Evolutionary conservation across 345 rosid genomes (phyloP).

Genomic region (Heritiera fomes): DNA sequence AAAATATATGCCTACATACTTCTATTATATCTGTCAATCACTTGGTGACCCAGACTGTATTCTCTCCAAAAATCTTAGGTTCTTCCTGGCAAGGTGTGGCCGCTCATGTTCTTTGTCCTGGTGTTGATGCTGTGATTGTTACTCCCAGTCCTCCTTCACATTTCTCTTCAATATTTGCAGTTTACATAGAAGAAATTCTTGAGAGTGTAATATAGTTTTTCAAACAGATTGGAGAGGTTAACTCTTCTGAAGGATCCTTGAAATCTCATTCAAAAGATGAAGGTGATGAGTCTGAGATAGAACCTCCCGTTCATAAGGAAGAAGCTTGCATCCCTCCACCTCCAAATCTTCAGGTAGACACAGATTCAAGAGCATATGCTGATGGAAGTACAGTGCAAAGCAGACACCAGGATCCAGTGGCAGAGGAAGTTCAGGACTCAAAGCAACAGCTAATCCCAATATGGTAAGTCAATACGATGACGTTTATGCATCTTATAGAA

Average conservation of each 20-base stretch:
- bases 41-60: background rate
- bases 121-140: constrained; percentile 4
- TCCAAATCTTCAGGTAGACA: constrained; percentile 74
- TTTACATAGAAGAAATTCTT: constrained; percentile 82
- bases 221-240: constrained; percentile 80
- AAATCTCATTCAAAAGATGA: constrained; percentile 22
- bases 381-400: constrained; percentile 77
- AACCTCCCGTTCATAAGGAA: constrained; percentile 20
- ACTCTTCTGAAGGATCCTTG: constrained; percentile 26
- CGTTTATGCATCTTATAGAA: constrained; percentile 89
- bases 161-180: constrained; percentile 42
- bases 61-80: background rate
- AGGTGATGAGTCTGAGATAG: constrained; percentile 19
- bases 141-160: constrained; percentile 17
- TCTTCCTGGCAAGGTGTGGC: background rate
- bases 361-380: constrained; percentile 80
- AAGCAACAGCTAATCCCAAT: constrained; percentile 55
- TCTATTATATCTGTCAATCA: background rate
- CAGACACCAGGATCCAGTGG: constrained; percentile 56
- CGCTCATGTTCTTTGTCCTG: background rate
- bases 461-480: constrained; percentile 91
- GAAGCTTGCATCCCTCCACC: constrained; percentile 79
- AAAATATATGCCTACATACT: background rate
- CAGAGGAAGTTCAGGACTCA: constrained; percentile 24
- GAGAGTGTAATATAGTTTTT: constrained; percentile 90